Evolutionary conservation across 768 basidiomycete genomes (phyloP).

Genomic region (Tephrocybe rancida): DNA sequence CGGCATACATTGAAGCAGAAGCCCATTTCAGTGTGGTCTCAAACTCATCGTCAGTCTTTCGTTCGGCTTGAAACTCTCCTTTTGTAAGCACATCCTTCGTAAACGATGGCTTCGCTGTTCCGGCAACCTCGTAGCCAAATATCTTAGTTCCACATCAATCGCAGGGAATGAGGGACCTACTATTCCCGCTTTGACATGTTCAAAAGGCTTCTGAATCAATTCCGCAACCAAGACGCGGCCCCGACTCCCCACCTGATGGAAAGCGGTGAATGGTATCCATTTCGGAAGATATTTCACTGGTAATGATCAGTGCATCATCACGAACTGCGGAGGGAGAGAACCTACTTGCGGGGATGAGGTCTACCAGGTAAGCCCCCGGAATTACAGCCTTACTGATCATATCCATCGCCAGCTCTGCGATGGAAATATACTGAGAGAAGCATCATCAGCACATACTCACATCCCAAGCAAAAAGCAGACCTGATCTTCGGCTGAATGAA

Average conservation of each 20-base stretch:
- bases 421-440: background rate
- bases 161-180: background rate
- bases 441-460: background rate
- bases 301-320: background rate
- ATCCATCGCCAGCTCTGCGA: background rate
- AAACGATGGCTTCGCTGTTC: background rate
- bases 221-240: background rate
- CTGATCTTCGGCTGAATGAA: background rate
- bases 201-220: background rate
- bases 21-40: background rate
- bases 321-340: background rate
- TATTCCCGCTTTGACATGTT: background rate
- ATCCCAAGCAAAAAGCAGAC: background rate
- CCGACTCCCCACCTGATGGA: background rate
- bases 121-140: background rate
- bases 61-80: background rate
- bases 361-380: background rate
- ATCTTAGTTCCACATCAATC: background rate
- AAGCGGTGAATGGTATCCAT: background rate
- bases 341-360: background rate
- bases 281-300: background rate
- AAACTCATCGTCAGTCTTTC: background rate
- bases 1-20: background rate
- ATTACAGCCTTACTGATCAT: background rate
- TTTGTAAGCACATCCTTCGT: background rate